A percentile compares a stretch with the other conserved stretches of the same genome.
phyloP scores from a whole-genome alignment of 2,329 filamentous ascomycete genomes.

The Ceratocystis diversiconidia region DNA sequence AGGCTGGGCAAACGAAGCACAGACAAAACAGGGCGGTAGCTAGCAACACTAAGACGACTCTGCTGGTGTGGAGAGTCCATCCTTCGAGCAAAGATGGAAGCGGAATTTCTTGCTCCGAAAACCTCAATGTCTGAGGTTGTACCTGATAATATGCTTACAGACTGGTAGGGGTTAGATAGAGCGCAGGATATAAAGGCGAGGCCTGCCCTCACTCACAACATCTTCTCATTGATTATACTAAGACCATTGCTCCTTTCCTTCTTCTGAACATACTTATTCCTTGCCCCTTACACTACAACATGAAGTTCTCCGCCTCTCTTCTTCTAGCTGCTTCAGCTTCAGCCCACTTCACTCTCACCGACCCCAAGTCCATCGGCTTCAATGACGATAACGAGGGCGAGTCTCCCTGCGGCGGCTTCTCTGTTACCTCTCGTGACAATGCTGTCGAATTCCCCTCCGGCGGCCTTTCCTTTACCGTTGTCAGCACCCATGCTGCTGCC shows the following conservation, averaged over 20 bases:
- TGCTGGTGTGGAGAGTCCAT: not conserved
- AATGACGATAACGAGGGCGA: constrained; percentile 16
- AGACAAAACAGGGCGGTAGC: not conserved
- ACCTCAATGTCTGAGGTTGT: not conserved
- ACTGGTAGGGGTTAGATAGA: not conserved
- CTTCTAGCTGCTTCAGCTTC: constrained; percentile 15
- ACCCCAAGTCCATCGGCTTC: constrained; percentile 17
- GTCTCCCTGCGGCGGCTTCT: constrained; percentile 17
- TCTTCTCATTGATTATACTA: not conserved
- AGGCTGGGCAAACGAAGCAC: not conserved
- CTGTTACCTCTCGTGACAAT: constrained; percentile 16
- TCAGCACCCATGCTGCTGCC: constrained; percentile 16
- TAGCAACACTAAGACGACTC: not conserved
- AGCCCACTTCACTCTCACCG: constrained; percentile 17
- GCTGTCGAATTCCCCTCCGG: constrained; percentile 14
- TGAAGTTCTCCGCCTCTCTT: constrained; percentile 17
- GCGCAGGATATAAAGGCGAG: not conserved
- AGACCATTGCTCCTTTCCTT: not conserved
- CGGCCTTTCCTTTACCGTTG: constrained; percentile 13
- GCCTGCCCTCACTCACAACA: not conserved
- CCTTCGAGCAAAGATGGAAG: not conserved
- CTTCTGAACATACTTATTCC: not conserved
- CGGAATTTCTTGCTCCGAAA: not conserved
- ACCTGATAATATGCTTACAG: constrained; percentile 1
- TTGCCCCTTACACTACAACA: not conserved